Evolutionary conservation across 1,139 yeast genomes (phyloP).

Genomic region (Sugiyamaella castrensis): DNA sequence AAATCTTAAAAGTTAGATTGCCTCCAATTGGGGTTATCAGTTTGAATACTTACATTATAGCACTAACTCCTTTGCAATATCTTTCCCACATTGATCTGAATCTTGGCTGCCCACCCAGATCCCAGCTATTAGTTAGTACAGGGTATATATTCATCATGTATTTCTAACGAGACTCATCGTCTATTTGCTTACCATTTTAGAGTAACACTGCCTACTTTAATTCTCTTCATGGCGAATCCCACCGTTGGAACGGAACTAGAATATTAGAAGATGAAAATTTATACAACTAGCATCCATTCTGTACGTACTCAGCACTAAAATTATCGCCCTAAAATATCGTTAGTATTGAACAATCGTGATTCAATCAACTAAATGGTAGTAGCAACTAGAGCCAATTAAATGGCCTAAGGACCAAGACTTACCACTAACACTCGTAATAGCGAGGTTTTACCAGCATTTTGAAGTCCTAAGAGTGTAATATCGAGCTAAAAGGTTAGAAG

Average conservation of each 20-base stretch:
- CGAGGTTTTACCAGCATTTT: constrained; percentile 43
- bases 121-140: constrained; percentile 35
- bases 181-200: constrained; percentile 35
- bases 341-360: too few species aligned
- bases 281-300: neutral
- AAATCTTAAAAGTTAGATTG: constrained; percentile 22
- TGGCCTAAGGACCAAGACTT: too few species aligned
- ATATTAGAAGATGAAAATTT: too few species aligned
- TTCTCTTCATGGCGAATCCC: constrained; percentile 41
- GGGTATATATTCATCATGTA: neutral
- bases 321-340: constrained; percentile 35
- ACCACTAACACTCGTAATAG: constrained; percentile 35
- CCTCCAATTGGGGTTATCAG: neutral
- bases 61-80: constrained; percentile 41
- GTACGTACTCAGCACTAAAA: constrained; percentile 37
- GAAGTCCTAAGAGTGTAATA: constrained; percentile 40
- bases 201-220: constrained; percentile 40
- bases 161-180: too few species aligned
- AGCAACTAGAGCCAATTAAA: too few species aligned
- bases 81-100: constrained; percentile 44
- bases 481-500: constrained; percentile 31
- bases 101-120: constrained; percentile 43
- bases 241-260: constrained; percentile 41
- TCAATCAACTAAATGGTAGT: too few species aligned
- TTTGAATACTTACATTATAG: constrained; percentile 34